Evolutionary conservation across 2,329 filamentous ascomycete species (phyloP), one percentile per base, ranked within the genome.

Genomic region (Fusarium sarcochroum): DNA sequence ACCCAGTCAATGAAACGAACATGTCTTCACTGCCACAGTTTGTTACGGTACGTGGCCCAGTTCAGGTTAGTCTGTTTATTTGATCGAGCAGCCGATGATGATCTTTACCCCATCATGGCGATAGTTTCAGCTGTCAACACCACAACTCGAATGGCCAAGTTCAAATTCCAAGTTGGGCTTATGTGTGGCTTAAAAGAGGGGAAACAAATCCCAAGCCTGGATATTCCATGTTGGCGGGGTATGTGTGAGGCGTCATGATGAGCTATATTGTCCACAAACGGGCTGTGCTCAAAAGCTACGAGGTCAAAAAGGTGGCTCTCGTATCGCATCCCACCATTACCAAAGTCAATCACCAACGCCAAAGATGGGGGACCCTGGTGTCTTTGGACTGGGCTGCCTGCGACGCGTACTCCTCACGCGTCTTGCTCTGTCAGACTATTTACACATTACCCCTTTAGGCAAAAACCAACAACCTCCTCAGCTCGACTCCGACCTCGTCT

Each of bases 401-500:
- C 37, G 48, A 68, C 64, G 64, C 64, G 64, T 68, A 49, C 59
- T 45, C 27, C n/a, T 58, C 57, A 63, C 63, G 63, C 58, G 64
- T 52, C 41, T 53, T 34, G 41, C 27, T 34, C 35, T 25, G 45
- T 32, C 62, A 23, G 51, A 64, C 37, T 68, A 64, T 68, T 68
- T 68, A 68, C 64, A 44, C 49, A 68, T 68, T 68, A 5, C 65
- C 65, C 47, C 32, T 68, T 68, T 54, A 14, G 64, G 65, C 18
- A 64, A 68, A n/a, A 32, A 27, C 37, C 42, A 64, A 68, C 53
- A 64, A 62, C 46, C 55, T 52, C 34, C 30, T 48, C 32, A 15
- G n/a, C 18, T 41, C 35, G 17, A 35, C 18, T 44, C 30, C 34
- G 40, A 52, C 42, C 53, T 59, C 54, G n/a, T 37, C 25, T 17